phyloP scores from a whole-genome alignment of 192 early-diverging fungal species.

The Backusella luteola region DNA sequence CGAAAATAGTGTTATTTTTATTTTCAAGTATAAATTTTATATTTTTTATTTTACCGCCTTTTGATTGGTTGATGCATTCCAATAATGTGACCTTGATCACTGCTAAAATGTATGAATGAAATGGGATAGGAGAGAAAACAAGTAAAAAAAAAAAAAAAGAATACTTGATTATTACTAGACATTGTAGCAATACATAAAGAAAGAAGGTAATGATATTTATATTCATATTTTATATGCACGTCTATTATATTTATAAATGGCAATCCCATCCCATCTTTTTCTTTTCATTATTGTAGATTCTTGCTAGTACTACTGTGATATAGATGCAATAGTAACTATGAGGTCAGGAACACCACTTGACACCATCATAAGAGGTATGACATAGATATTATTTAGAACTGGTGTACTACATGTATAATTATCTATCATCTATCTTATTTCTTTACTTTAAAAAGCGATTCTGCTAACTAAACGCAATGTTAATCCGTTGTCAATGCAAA shows the following conservation, averaged over 20 bases:
- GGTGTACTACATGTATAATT: background rate
- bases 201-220: too few species aligned
- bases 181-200: too few species aligned
- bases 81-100: slow-evolving; percentile 8
- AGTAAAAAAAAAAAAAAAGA: too few species aligned
- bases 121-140: background rate
- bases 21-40: background rate
- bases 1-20: background rate
- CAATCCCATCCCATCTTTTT: too few species aligned
- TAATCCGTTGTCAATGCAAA: too few species aligned
- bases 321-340: background rate
- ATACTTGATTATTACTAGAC: too few species aligned
- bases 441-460: too few species aligned
- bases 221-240: too few species aligned
- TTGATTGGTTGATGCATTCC: background rate
- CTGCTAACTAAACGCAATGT: too few species aligned
- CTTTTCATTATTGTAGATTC: too few species aligned
- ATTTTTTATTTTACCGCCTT: background rate
- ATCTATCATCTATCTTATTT: background rate
- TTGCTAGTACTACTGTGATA: too few species aligned
- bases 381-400: background rate
- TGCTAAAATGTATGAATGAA: background rate
- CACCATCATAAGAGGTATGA: background rate
- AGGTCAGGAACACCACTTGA: background rate
- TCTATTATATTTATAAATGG: too few species aligned